These are phyloP conservation scores for Tolypocladium capitatum DNA, from an alignment of 2,329 filamentous ascomycete genomes.

Conservation along the genomic window DNA sequence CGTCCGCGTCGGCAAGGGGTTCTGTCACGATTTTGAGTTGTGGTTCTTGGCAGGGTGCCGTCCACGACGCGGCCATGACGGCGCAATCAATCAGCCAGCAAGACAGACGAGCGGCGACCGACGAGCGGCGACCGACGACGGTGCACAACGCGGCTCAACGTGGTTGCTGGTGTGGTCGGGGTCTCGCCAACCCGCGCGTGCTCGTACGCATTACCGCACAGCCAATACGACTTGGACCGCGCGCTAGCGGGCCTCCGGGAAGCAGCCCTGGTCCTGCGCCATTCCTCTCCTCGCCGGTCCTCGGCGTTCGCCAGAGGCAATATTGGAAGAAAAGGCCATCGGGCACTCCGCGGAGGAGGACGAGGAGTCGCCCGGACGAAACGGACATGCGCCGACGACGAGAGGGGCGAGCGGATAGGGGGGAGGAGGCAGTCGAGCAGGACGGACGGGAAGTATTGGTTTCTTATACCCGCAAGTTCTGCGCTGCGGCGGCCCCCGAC, in stretches of 20 bases:
- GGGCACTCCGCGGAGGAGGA: no score
- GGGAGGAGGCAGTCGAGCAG: background rate
- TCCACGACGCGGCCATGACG: background rate
- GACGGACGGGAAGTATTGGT: background rate
- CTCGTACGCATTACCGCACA: no score
- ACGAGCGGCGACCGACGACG: background rate
- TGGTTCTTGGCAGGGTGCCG: background rate
- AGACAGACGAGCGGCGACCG: no score
- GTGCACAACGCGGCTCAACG: background rate
- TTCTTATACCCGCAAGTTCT: background rate
- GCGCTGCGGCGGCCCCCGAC: background rate
- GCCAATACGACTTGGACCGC: background rate
- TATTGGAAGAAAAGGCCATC: background rate
- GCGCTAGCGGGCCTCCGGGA: slow-evolving; percentile 1
- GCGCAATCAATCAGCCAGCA: no score
- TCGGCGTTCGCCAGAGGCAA: background rate
- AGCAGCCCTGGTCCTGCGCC: slow-evolving; percentile 1
- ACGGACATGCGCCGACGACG: background rate
- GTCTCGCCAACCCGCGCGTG: no score
- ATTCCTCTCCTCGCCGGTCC: slow-evolving; percentile 1
- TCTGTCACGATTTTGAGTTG: background rate
- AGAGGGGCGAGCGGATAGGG: background rate
- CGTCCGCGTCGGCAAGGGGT: background rate
- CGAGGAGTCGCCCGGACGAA: background rate
- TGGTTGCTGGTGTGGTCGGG: background rate